phyloP scores from a whole-genome alignment of 1,139 yeast genomes.

The Casaregolazyma suthepensis region DNA sequence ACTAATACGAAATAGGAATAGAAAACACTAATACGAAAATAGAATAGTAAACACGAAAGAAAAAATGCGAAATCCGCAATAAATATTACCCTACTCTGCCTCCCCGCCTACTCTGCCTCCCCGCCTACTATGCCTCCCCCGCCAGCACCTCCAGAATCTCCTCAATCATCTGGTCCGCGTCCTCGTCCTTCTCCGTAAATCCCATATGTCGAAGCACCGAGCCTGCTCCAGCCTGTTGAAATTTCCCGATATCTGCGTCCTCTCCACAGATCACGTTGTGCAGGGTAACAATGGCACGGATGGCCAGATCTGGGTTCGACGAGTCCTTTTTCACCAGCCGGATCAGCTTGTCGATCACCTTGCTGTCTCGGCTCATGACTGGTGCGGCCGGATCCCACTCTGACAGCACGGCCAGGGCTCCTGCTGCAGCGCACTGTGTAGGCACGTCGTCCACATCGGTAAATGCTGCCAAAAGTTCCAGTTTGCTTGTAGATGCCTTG shows the following conservation, averaged over 20 bases:
- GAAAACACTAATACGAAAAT: too few species aligned
- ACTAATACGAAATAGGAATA: too few species aligned
- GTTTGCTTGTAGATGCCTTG: slow-evolving; percentile 24
- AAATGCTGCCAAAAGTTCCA: slow-evolving; percentile 29
- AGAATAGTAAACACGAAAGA: too few species aligned
- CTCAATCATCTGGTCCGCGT: background rate
- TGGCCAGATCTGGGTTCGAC: slow-evolving; percentile 23
- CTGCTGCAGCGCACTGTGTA: slow-evolving; percentile 36
- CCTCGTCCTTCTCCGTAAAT: slow-evolving; percentile 1
- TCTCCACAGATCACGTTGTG: slow-evolving; percentile 11
- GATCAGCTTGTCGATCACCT: slow-evolving; percentile 19
- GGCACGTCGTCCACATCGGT: slow-evolving; percentile 31
- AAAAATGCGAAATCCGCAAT: too few species aligned
- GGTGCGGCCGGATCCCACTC: slow-evolving; percentile 33
- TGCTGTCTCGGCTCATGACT: slow-evolving; percentile 19
- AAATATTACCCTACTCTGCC: too few species aligned
- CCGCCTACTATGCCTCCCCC: background rate
- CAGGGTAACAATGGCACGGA: slow-evolving; percentile 18
- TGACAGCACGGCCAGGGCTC: slow-evolving; percentile 36
- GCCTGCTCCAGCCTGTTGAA: slow-evolving; percentile 1
- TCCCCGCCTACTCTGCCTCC: too few species aligned
- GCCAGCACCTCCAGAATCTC: slow-evolving; percentile 4
- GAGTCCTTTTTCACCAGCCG: slow-evolving; percentile 14
- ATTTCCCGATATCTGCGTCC: background rate
- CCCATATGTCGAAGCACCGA: background rate